phyloP scores from a whole-genome alignment of 73 alveolate genomes.

The Tetrahymena thermophila region DNA sequence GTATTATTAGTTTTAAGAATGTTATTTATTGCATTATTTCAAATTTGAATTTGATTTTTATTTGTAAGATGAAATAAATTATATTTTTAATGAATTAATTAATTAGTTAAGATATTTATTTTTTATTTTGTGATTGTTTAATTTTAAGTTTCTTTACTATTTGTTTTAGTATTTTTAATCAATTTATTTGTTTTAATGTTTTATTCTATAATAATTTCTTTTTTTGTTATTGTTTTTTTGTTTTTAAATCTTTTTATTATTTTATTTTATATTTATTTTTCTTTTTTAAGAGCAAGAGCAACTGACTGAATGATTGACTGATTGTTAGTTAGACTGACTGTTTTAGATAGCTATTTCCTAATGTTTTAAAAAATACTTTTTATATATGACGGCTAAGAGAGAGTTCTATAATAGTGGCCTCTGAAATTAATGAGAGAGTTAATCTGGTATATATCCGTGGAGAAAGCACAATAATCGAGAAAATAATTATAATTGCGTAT shows the following conservation, averaged over 20 bases:
- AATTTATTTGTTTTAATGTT: neutral
- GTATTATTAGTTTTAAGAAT: too few species aligned
- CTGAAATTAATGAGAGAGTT: neutral
- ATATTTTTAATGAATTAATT: too few species aligned
- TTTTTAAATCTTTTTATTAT: neutral
- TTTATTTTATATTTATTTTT: neutral
- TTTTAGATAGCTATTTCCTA: neutral
- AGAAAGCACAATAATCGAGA: neutral
- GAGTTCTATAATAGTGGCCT: neutral
- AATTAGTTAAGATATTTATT: too few species aligned
- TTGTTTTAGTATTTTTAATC: too few species aligned
- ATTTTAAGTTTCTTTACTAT: too few species aligned
- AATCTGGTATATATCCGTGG: constrained; percentile 1
- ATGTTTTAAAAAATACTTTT: neutral
- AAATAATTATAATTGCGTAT: neutral
- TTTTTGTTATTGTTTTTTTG: neutral
- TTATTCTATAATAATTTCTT: too few species aligned
- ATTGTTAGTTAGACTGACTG: neutral
- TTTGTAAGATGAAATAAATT: too few species aligned
- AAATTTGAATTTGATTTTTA: neutral
- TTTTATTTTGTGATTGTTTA: too few species aligned
- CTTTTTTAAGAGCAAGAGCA: neutral
- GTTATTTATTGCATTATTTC: too few species aligned
- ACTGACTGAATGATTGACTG: neutral
- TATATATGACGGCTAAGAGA: neutral